phyloP scores from a whole-genome alignment of 495 filamentous ascomycete genomes.

The Xylaria castorea region DNA sequence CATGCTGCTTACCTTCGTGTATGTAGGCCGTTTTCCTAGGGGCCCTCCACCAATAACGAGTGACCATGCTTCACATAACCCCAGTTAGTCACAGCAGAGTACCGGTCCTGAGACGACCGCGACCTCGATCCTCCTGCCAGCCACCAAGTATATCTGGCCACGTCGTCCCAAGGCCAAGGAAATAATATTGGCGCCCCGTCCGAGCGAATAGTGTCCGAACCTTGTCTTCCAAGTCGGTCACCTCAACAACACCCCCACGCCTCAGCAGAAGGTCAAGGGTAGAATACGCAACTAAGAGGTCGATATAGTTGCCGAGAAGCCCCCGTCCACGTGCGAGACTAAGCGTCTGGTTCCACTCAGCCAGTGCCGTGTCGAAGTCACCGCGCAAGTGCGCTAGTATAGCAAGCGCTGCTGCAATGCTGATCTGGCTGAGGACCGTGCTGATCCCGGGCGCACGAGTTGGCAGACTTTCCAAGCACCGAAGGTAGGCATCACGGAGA shows the following conservation, averaged over 20 bases:
- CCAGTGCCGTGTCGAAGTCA: conserved; percentile 19
- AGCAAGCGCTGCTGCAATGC: neutral
- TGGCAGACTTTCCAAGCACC: neutral
- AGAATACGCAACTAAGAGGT: neutral
- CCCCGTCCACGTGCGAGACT: neutral
- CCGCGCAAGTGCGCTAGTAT: conserved; percentile 21
- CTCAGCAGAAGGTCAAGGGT: neutral
- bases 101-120: neutral
- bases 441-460: neutral
- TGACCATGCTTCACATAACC: neutral
- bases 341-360: conserved; percentile 20
- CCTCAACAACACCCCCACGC: conserved; percentile 3
- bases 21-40: neutral
- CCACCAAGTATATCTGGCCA: conserved; percentile 26
- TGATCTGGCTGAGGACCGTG: conserved; percentile 4
- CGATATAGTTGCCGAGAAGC: neutral
- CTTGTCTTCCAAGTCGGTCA: neutral
- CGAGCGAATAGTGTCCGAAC: conserved; percentile 15
- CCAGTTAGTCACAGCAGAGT: neutral
- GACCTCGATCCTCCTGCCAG: conserved; percentile 8
- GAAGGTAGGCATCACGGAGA: neutral
- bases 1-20: neutral
- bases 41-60: neutral
- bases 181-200: conserved; percentile 29
- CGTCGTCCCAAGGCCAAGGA: conserved; percentile 25